Percentiles rank a stretch among this genome's conserved stretches.
These are phyloP conservation scores for Nissolia schottii DNA, from an alignment of 306 rosid genomes.

Conservation along the genomic window DNA sequence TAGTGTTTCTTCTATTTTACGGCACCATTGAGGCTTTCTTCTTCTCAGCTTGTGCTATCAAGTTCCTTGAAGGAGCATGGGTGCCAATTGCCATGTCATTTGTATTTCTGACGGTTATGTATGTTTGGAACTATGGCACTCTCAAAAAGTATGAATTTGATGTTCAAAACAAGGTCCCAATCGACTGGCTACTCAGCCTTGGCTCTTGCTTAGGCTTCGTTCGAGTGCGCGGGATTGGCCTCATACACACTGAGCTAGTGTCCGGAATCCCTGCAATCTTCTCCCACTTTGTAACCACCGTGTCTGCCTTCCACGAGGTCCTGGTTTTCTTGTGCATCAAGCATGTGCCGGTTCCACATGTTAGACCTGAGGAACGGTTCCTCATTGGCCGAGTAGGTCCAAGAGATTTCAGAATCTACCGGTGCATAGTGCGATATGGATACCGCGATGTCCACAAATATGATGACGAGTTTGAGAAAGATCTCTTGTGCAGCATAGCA, in stretches of 20 bases:
- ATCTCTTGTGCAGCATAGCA: constrained; percentile 68
- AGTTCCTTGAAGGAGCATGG: constrained; percentile 86
- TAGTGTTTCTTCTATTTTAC: constrained; percentile 53
- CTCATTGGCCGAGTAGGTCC: constrained; percentile 71
- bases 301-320: constrained; percentile 85
- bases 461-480: constrained; percentile 66
- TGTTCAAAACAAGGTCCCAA: constrained; percentile 69
- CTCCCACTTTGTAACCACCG: constrained; percentile 77
- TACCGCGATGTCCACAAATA: constrained; percentile 71
- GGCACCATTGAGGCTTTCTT: constrained; percentile 72
- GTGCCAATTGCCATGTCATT: constrained; percentile 59
- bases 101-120: constrained; percentile 50
- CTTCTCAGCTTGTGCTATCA: constrained; percentile 74
- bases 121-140: constrained; percentile 80
- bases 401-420: constrained; percentile 48
- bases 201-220: constrained; percentile 76
- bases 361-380: constrained; percentile 67
- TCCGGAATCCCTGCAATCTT: constrained; percentile 76
- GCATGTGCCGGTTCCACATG: constrained; percentile 67
- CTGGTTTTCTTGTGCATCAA: constrained; percentile 77
- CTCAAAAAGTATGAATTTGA: constrained; percentile 67
- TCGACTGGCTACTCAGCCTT: constrained; percentile 67
- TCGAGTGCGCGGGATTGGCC: constrained; percentile 74
- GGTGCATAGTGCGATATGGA: constrained; percentile 77
- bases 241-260: constrained; percentile 70